Conservation (phyloP, 495 filamentous ascomycete species). For the Annulohypoxylon stygium region DNA sequence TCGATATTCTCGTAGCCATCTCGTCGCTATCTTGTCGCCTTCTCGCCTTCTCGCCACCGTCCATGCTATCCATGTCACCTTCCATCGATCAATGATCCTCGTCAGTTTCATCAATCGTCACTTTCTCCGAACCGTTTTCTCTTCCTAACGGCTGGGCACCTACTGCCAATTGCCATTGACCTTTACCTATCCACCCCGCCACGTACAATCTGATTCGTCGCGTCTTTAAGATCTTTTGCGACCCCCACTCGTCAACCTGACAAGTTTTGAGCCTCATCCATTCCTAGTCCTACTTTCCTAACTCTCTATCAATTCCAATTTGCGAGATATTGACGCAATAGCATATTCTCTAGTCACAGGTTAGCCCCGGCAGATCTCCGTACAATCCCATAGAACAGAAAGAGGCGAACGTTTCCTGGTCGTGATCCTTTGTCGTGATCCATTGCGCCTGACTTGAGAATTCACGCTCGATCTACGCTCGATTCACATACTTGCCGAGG, state of each 20-base stretch:
- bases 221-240: background rate
- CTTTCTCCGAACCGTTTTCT: background rate
- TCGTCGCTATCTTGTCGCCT: too few relatives aligned
- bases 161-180: slow-evolving; percentile 17
- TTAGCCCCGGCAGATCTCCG: background rate
- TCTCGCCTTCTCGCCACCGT: background rate
- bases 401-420: background rate
- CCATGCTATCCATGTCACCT: background rate
- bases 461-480: background rate
- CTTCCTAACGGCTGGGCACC: background rate
- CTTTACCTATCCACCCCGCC: background rate
- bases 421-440: background rate
- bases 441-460: background rate
- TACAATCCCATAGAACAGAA: background rate
- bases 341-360: background rate
- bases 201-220: slow-evolving; percentile 1
- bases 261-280: background rate
- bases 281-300: background rate
- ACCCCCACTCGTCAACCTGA: background rate
- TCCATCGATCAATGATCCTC: background rate
- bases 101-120: background rate
- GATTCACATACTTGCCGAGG: background rate
- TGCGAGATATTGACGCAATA: background rate
- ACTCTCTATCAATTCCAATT: background rate
- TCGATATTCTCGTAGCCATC: background rate